Percentiles rank a stretch among this genome's conserved stretches.
Evolutionary conservation across 2,329 filamentous ascomycete genomes (phyloP).

Genomic region (Madurella fahalii): DNA sequence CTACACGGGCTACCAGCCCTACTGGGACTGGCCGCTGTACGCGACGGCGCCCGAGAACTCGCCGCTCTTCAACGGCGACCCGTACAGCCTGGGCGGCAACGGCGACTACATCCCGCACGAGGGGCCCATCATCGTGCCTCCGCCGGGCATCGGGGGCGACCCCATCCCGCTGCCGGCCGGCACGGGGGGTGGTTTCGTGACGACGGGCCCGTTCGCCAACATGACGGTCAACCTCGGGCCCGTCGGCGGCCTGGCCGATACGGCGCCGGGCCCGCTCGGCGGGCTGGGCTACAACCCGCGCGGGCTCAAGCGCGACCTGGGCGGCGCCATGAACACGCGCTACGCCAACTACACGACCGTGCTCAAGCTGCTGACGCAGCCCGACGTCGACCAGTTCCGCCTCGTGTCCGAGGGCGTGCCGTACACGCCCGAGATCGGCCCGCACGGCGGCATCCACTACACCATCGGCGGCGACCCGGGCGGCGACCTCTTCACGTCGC

Average conservation of each 20-base stretch:
- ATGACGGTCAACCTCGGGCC: conserved; percentile 41
- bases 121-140: conserved; percentile 23
- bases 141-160: conserved; percentile 27
- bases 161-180: conserved; percentile 36
- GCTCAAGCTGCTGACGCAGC: conserved; percentile 6
- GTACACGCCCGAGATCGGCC: conserved; percentile 21
- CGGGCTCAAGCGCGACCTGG: conserved; percentile 31
- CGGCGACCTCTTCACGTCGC: conserved; percentile 26
- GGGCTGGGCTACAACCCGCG: conserved; percentile 34
- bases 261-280: conserved; percentile 12
- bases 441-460: conserved; percentile 30
- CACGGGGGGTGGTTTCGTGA: conserved; percentile 53
- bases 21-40: conserved; percentile 43
- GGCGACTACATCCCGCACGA: conserved; percentile 32
- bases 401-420: conserved; percentile 15
- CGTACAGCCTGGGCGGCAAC: conserved; percentile 41
- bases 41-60: conserved; percentile 33
- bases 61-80: conserved; percentile 46
- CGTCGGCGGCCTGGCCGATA: conserved; percentile 20
- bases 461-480: conserved; percentile 34
- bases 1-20: conserved; percentile 40
- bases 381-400: conserved; percentile 13
- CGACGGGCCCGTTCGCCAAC: conserved; percentile 44
- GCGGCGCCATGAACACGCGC: conserved; percentile 13
- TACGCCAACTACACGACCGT: conserved; percentile 12